Conservation (phyloP, 2,329 filamentous ascomycete species). For the Daldinia sp. region DNA sequence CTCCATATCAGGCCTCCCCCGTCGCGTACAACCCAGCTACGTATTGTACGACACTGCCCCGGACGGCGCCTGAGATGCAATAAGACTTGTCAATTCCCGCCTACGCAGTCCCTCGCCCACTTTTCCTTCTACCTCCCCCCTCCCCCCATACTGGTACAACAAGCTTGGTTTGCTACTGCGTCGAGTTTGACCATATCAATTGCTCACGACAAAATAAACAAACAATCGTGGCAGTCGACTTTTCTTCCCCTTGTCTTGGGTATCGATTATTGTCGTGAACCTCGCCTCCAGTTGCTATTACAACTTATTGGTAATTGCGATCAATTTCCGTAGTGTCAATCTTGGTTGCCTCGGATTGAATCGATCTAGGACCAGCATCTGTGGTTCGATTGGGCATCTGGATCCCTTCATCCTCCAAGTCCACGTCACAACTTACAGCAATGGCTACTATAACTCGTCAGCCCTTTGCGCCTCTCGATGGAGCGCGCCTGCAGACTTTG, state of each 20-base stretch:
- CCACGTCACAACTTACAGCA: conserved; percentile 36
- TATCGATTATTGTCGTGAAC: conserved; percentile 22
- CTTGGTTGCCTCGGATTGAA: conserved; percentile 23
- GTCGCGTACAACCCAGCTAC: conserved; percentile 35
- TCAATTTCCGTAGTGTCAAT: conserved; percentile 25
- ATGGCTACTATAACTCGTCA: conserved; percentile 70
- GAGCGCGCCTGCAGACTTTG: conserved; percentile 73
- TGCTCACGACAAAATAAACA: conserved; percentile 43
- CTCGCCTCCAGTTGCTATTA: conserved; percentile 10
- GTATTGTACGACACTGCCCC: too few relatives aligned
- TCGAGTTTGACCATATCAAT: conserved; percentile 27
- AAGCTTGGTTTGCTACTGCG: conserved; percentile 22
- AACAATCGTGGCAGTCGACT: conserved; percentile 35
- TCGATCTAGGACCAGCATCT: conserved; percentile 15
- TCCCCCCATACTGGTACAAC: conserved; percentile 8
- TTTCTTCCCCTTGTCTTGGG: conserved; percentile 16
- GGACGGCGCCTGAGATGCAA: conserved; percentile 38
- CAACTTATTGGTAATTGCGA: conserved; percentile 33
- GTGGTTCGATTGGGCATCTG: conserved; percentile 29
- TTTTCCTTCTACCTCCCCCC: conserved; percentile 42
- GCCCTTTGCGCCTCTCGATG: conserved; percentile 78
- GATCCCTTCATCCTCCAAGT: conserved; percentile 23
- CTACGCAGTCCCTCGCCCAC: conserved; percentile 43
- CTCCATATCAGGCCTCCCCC: conserved; percentile 38
- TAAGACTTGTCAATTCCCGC: conserved; percentile 47